These are phyloP conservation scores for Aspergillus sp. DNA, from an alignment of 2,329 filamentous ascomycete species.

Conservation along the genomic window DNA sequence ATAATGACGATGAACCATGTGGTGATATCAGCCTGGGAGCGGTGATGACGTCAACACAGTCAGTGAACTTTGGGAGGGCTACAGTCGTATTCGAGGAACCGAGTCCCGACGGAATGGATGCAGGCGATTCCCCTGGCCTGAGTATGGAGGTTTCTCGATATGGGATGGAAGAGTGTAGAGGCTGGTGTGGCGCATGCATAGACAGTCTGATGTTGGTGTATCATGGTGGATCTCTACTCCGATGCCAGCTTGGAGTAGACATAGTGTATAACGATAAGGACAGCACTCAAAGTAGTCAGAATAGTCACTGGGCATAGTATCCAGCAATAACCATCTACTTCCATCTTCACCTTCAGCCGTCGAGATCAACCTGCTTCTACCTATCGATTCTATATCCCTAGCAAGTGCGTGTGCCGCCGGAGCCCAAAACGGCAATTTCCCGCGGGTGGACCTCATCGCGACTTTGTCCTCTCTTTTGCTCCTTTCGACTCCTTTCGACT, in stretches of 20 bases:
- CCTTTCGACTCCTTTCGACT: too few species aligned
- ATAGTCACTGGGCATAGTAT: too few species aligned
- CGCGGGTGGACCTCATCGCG: constrained; percentile 10
- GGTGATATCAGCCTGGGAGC: neutral
- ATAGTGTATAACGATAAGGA: too few species aligned
- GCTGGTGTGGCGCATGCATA: too few species aligned
- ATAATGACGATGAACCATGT: neutral
- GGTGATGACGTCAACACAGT: neutral
- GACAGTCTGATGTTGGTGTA: too few species aligned
- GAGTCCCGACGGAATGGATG: neutral
- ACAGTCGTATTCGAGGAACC: neutral
- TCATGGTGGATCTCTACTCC: too few species aligned
- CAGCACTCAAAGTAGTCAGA: too few species aligned
- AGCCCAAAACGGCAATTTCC: constrained; percentile 26
- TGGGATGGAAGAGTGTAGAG: too few species aligned
- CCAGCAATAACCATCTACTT: too few species aligned
- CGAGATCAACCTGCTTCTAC: neutral
- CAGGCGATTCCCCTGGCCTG: too few species aligned
- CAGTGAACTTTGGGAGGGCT: neutral
- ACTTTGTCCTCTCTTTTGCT: neutral
- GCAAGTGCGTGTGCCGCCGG: constrained; percentile 1
- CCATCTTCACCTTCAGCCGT: neutral
- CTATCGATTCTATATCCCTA: neutral
- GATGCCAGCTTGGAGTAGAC: too few species aligned
- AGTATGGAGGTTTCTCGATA: too few species aligned